Percentiles rank a stretch among this genome's conserved stretches.
Evolutionary conservation across 2,329 filamentous ascomycete genomes (phyloP).

Genomic region (Phaeosphaeriaceae sp.): DNA sequence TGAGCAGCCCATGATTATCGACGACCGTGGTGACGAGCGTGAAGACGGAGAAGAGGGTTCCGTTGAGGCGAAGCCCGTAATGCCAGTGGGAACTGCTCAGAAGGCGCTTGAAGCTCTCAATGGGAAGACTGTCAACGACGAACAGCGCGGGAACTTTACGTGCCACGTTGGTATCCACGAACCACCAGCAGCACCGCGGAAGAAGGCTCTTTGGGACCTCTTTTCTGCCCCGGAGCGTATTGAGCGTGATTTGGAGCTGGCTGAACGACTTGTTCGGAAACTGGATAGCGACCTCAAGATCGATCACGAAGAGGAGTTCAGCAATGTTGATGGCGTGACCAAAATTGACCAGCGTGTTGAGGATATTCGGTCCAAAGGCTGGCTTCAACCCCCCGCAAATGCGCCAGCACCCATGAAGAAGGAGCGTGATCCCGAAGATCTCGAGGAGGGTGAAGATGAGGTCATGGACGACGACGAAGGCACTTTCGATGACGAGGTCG

Average conservation of each 20-base stretch:
- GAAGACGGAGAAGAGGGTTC: conserved; percentile 67
- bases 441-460: conserved; percentile 77
- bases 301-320: conserved; percentile 59
- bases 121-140: conserved; percentile 95
- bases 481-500: conserved; percentile 76
- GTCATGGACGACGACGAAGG: conserved; percentile 69
- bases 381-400: conserved; percentile 71
- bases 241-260: conserved; percentile 85
- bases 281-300: conserved; percentile 84
- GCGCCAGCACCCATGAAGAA: conserved; percentile 63
- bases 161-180: conserved; percentile 97
- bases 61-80: conserved; percentile 61
- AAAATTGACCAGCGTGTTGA: conserved; percentile 90
- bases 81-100: conserved; percentile 68
- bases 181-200: conserved; percentile 82
- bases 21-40: conserved; percentile 76
- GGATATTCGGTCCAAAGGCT: conserved; percentile 76
- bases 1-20: conserved; percentile 65
- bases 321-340: conserved; percentile 67
- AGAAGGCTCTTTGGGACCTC: conserved; percentile 96
- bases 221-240: conserved; percentile 95
- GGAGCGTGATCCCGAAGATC: conserved; percentile 66
- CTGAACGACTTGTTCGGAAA: conserved; percentile 80
- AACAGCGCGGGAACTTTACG: conserved; percentile 92
- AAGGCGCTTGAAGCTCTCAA: conserved; percentile 94